Evolutionary conservation across 139 green algal genomes (phyloP).

Genomic region (Coelastrella sp.): DNA sequence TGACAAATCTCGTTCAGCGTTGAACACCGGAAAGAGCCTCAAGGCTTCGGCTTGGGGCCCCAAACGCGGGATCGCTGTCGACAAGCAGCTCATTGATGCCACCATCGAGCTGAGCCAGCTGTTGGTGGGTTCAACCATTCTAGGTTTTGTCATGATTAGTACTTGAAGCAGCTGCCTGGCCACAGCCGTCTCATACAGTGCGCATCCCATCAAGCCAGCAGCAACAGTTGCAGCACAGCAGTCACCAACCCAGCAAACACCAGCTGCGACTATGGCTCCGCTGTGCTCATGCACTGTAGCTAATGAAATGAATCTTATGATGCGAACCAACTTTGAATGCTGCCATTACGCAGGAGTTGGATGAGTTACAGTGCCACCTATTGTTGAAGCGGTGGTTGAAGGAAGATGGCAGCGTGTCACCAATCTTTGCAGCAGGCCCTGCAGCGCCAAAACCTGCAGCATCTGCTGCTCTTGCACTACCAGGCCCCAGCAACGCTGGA

Average conservation of each 20-base stretch:
- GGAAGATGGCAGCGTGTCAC: conserved; percentile 33
- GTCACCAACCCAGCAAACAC: neutral
- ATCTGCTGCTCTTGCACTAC: neutral
- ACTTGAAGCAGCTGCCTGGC: too few species aligned
- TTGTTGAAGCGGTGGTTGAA: conserved; percentile 73
- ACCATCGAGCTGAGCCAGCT: conserved; percentile 38
- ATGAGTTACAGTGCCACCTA: conserved; percentile 78
- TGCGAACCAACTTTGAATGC: neutral
- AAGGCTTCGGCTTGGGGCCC: conserved; percentile 45
- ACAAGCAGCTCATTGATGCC: conserved; percentile 39
- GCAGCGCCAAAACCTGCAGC: too few species aligned
- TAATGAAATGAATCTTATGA: too few species aligned
- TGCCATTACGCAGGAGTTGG: conserved; percentile 65
- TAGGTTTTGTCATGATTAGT: too few species aligned
- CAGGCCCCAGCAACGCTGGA: conserved; percentile 6
- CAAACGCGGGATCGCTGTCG: conserved; percentile 44
- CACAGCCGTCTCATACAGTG: too few species aligned
- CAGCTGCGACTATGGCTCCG: too few species aligned
- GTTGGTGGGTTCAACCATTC: too few species aligned
- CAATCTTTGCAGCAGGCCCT: neutral
- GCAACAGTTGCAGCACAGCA: neutral
- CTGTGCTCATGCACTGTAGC: too few species aligned
- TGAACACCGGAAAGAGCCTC: conserved; percentile 2
- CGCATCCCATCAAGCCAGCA: neutral
- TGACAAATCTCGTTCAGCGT: conserved; percentile 24